These are phyloP conservation scores for Bocquillonia castaneifolia DNA, from an alignment of 441 rosid species.

Conservation along the genomic window DNA sequence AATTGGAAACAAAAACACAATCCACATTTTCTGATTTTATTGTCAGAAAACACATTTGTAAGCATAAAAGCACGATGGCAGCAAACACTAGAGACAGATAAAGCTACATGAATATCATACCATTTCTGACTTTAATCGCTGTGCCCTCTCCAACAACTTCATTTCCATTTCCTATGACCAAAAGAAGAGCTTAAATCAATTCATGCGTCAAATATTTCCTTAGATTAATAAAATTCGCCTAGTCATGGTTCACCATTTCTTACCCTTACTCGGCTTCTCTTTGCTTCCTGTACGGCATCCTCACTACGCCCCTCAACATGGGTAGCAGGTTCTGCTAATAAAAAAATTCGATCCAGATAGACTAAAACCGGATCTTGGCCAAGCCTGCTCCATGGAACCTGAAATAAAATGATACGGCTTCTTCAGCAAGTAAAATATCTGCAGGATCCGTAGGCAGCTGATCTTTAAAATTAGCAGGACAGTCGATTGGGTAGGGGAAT, in stretches of 20 bases:
- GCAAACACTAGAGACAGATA: too few species aligned
- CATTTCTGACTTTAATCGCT: conserved; percentile 72
- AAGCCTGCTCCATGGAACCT: conserved; percentile 99
- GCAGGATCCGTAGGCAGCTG: not conserved
- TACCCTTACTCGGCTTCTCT: conserved; percentile 80
- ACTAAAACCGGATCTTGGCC: conserved; percentile 98
- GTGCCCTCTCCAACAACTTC: conserved; percentile 72
- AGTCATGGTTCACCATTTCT: conserved; percentile 35
- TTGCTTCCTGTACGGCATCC: conserved; percentile 91
- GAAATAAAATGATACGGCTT: conserved; percentile 24
- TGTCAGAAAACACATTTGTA: too few species aligned
- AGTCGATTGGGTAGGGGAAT: not conserved
- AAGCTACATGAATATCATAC: conserved; percentile 36
- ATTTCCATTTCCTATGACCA: conserved; percentile 81
- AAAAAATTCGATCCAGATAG: conserved; percentile 77
- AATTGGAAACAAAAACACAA: not conserved
- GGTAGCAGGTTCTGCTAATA: conserved; percentile 90
- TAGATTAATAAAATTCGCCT: conserved; percentile 2
- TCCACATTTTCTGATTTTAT: not conserved
- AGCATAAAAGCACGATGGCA: too few species aligned
- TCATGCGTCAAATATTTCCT: conserved; percentile 16
- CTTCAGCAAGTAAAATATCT: not conserved
- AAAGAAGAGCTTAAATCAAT: conserved; percentile 25
- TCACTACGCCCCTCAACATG: conserved; percentile 73
- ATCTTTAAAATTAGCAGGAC: not conserved